Percentiles rank a stretch among this genome's conserved stretches.
Conservation (phyloP, 768 basidiomycete genomes). For the Suillus occidentalis region DNA sequence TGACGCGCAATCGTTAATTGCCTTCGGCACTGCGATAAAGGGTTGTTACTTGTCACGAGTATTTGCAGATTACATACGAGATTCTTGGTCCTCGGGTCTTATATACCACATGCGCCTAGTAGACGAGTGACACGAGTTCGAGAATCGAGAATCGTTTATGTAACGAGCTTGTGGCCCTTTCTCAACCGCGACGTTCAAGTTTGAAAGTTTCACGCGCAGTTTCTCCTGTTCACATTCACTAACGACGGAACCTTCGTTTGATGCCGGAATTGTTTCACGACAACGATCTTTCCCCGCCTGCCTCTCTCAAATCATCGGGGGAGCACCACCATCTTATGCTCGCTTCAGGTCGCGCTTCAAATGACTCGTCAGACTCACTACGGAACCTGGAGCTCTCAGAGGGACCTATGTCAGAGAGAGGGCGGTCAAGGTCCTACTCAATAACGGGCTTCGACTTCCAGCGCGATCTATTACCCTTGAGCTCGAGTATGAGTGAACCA, state of each 20-base stretch:
- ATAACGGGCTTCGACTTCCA: slow-evolving; percentile 79
- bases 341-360: slow-evolving; percentile 3
- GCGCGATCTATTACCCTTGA: slow-evolving; percentile 73
- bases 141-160: neutral
- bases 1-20: neutral
- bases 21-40: neutral
- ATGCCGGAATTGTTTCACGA: neutral
- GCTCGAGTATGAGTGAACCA: slow-evolving; percentile 72
- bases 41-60: neutral
- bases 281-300: slow-evolving; percentile 16
- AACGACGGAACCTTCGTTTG: neutral
- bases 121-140: neutral
- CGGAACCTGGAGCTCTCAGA: slow-evolving; percentile 78
- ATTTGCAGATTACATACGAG: neutral
- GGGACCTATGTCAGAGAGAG: slow-evolving; percentile 43
- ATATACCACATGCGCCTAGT: neutral
- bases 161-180: neutral
- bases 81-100: neutral
- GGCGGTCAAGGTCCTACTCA: slow-evolving; percentile 60
- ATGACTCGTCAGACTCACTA: slow-evolving; percentile 72
- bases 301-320: slow-evolving; percentile 13
- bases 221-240: neutral
- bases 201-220: neutral
- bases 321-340: slow-evolving; percentile 14
- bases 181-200: neutral